Evolutionary conservation across 176 grass and related monocot genomes (phyloP), one percentile per base, ranked within the genome.

Genomic region (Carex pumila): DNA sequence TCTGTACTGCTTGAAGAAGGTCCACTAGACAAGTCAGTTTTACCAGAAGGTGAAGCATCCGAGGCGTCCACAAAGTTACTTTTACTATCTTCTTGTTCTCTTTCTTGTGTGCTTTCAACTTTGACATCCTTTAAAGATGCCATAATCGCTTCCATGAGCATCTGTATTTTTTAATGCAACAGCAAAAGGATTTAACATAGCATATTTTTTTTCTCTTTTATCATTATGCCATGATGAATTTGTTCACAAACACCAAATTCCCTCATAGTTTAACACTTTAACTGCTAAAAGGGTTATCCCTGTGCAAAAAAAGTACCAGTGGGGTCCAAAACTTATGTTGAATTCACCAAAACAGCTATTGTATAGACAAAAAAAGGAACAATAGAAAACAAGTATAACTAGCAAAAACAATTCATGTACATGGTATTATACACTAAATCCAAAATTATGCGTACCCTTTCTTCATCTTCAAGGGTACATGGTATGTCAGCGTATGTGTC

Each of bases 141-240:
- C 8, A 99, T 80, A 65, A 99, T 94, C 68, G 96, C 96, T 84
- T 80, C 93, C 93, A 92, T 99, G 53, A 99, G 80, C 96, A 99
- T 99, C 96, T 99, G 91, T 79, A 77, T 70, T 86, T 84, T 14
- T 66, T 39, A 66, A 19, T 18, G 80, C 82, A 41, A 1, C 17
- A 68, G 31, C 6, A 82, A 71, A 84, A 15, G 73, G 64, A 13
- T 76, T 47, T 17, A 17, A 12, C 18, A 53, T 61, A 72, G 7
- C 57, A 79, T 9, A 9, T 32, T 9, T 56, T 57, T 77, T 56
- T 77, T 32, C 41, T 31, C 21, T 54, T 77, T 56, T 32, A 55
- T 76, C 5, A 53, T 56, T 8, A 56, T 75, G 29, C 21, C 4
- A 54, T 17, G 25, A 31, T 25, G 41, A 70, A 77, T 56, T 54